Evolutionary conservation across 495 filamentous ascomycete species (phyloP), one percentile per base, ranked within the genome.

Genomic region (Annulohypoxylon maeteangense): DNA sequence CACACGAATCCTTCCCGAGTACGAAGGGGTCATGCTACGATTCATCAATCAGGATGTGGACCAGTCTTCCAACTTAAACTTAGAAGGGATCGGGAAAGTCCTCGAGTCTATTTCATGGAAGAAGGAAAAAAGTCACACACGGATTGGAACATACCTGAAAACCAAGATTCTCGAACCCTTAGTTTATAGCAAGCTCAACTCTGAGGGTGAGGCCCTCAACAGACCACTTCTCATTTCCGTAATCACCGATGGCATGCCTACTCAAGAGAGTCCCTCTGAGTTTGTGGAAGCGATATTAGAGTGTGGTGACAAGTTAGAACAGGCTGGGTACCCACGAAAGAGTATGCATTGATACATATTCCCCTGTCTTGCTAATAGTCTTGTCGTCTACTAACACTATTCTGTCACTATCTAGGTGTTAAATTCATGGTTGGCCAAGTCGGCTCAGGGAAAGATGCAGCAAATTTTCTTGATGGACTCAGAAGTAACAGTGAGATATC

Each of bases 391-490:
- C 48, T 53, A 29, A 53, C 23, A 36, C 32, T 36, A 36, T 36
- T 12, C 1, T 12, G 12, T 53, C 22, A 31, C 12, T 11, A 31
- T 11, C 8, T 31, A 53, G 48, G 48, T 53, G 48, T 53, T 3
- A 53, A 53, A 22, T 53, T 53, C 48, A 32, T 53, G 48, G 48
- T 27, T 11, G 48, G 48, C 48, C 48, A 53, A 29, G 27, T 53
- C 22, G 48, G 48, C 1, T 10, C 48, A 18, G 48, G 22, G 31
- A 53, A 11, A n/a, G 12, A 14, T 5, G 55, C 55, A 14, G 20
- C 54, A 12, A 40, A 25, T 7, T 58, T 58, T 16, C 16, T 58
- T 5, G 54, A 42, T 2, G 18, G 20, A 8, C 18, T 58, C 0
- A 58, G 54, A 42, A 40, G 11, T n/a, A 42, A 58, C 16, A 18